Evolutionary conservation across 345 rosid genomes (phyloP).

Genomic region (Fremontodendron californicum): DNA sequence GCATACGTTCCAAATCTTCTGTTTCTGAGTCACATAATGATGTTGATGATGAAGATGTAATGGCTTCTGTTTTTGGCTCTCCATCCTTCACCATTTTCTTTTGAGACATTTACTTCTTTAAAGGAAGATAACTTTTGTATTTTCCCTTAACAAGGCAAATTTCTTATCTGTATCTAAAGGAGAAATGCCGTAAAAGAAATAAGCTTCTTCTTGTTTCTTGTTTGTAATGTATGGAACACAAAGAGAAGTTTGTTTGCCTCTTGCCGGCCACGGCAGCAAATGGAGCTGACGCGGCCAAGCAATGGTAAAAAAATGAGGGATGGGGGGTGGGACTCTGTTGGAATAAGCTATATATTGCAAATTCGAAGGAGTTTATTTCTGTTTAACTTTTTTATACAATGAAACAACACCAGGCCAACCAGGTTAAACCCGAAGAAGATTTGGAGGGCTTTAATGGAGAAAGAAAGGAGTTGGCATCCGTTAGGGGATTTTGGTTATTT

Average conservation of each 20-base stretch:
- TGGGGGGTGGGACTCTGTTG: neutral
- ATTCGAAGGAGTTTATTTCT: neutral
- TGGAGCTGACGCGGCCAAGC: conserved; percentile 38
- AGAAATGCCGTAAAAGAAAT: neutral
- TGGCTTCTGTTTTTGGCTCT: neutral
- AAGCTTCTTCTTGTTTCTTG: neutral
- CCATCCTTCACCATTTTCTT: conserved; percentile 25
- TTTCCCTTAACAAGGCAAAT: neutral
- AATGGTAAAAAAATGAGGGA: conserved; percentile 9
- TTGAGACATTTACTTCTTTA: neutral
- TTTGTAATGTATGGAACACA: neutral
- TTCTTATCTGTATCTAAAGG: neutral
- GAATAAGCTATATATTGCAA: neutral
- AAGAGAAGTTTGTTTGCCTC: neutral
- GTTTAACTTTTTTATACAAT: neutral
- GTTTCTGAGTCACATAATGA: conserved; percentile 25
- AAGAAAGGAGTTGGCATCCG: neutral
- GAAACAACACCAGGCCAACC: conserved; percentile 36
- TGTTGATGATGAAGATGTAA: conserved; percentile 6
- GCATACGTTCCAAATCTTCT: conserved; percentile 45
- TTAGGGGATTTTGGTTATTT: neutral
- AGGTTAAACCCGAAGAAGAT: conserved; percentile 16
- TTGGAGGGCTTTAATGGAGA: conserved; percentile 35
- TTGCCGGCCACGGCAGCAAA: conserved; percentile 33
- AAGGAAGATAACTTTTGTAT: neutral